These are phyloP conservation scores for Trifolium fragiferum DNA, from an alignment of 306 rosid species.

Conservation along the genomic window DNA sequence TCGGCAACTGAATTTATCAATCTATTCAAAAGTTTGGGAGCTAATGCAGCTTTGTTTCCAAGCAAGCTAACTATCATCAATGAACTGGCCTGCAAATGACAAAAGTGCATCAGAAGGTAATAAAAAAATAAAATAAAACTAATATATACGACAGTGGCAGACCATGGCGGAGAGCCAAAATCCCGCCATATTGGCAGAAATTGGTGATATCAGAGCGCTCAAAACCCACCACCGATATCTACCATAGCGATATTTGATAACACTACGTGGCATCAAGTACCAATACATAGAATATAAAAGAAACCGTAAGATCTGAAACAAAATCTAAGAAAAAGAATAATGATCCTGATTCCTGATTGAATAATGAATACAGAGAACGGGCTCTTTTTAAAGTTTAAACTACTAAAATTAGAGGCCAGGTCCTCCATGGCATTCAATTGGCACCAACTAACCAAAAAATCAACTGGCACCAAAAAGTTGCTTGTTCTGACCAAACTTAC, in stretches of 20 bases:
- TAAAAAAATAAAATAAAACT: slow-evolving; percentile 4
- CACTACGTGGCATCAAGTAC: neutral
- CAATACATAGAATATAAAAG: neutral
- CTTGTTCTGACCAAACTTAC: neutral
- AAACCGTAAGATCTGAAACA: neutral
- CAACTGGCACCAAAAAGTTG: neutral
- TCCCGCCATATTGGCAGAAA: too few species aligned
- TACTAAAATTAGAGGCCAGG: neutral
- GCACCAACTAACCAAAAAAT: too few species aligned
- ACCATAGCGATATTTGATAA: too few species aligned
- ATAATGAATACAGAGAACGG: neutral
- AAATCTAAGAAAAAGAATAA: slow-evolving; percentile 16
- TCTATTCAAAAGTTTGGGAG: slow-evolving; percentile 78
- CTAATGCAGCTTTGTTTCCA: slow-evolving; percentile 70
- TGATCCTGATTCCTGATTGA: neutral
- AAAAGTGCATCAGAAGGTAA: slow-evolving; percentile 14
- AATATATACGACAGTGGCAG: neutral
- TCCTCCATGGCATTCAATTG: neutral
- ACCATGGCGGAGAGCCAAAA: too few species aligned
- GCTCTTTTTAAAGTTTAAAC: neutral
- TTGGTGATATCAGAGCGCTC: too few species aligned
- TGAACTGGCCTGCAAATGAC: slow-evolving; percentile 76
- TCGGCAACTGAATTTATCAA: slow-evolving; percentile 74
- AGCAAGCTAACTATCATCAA: slow-evolving; percentile 87
- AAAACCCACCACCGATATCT: too few species aligned